Percentiles rank a stretch among this genome's conserved stretches.
Evolutionary conservation across 129 eudicot species (phyloP).

Genomic region (Gnaphalium uliginosum): DNA sequence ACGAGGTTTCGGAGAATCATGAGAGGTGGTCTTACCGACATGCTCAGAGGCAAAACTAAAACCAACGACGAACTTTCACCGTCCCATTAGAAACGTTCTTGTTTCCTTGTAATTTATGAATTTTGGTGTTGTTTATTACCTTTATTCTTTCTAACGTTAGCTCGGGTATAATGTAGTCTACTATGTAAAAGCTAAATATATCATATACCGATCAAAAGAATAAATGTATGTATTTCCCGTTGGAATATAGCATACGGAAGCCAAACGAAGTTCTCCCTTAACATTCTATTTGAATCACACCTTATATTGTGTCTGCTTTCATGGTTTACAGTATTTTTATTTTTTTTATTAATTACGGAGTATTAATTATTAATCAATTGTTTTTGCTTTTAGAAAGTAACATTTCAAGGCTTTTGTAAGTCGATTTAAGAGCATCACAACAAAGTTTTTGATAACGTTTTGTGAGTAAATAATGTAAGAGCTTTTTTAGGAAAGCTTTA

Average conservation of each 20-base stretch:
- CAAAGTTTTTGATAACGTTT: too few species aligned
- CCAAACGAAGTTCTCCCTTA: neutral
- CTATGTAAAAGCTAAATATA: conserved; percentile 10
- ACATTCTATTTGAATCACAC: neutral
- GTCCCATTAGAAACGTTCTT: conserved; percentile 23
- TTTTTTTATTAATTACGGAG: too few species aligned
- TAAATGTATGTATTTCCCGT: neutral
- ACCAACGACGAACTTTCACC: conserved; percentile 47
- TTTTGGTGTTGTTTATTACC: conserved; percentile 22
- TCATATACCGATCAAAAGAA: conserved; percentile 17
- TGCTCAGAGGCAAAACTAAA: conserved; percentile 80
- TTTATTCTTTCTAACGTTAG: conserved; percentile 29
- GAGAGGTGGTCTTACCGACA: conserved; percentile 85
- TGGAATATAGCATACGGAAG: neutral
- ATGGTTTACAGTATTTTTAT: too few species aligned
- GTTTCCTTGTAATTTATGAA: conserved; percentile 9
- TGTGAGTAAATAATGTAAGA: too few species aligned
- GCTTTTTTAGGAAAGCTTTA: too few species aligned
- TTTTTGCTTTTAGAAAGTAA: too few species aligned
- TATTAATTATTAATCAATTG: too few species aligned
- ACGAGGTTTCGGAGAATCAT: conserved; percentile 84
- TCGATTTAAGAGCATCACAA: too few species aligned
- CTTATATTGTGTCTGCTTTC: too few species aligned
- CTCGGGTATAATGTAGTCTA: conserved; percentile 14
- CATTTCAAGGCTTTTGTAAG: too few species aligned